Conservation (phyloP, 139 green algal genomes). For the Trebouxia sp. region DNA sequence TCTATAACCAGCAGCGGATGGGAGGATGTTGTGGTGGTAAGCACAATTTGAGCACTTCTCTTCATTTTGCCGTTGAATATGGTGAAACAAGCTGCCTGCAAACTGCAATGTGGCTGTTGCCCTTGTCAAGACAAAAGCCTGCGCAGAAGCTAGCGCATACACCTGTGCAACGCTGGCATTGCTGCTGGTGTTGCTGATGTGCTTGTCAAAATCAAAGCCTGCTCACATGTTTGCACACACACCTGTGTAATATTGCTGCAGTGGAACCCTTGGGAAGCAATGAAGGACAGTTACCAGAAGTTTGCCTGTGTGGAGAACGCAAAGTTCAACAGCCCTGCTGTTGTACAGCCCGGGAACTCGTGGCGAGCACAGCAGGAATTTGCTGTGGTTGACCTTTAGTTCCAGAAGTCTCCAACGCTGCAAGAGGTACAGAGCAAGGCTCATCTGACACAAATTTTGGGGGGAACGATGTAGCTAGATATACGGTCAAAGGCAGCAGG, state of each 20-base stretch:
- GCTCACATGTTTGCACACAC: not conserved
- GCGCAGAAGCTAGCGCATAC: too few relatives aligned
- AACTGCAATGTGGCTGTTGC: too few relatives aligned
- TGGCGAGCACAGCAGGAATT: slow-evolving; percentile 58
- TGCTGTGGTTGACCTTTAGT: slow-evolving; percentile 29
- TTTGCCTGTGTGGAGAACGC: slow-evolving; percentile 91
- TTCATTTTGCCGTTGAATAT: too few relatives aligned
- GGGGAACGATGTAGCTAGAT: too few relatives aligned
- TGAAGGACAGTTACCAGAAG: slow-evolving; percentile 76
- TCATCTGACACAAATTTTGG: not conserved
- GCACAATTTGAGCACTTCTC: not conserved
- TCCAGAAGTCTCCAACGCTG: not conserved
- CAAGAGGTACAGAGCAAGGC: not conserved
- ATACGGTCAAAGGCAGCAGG: too few relatives aligned
- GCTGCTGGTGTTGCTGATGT: too few relatives aligned
- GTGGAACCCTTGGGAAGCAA: slow-evolving; percentile 65
- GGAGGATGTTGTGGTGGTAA: slow-evolving; percentile 53
- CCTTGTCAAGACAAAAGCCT: too few relatives aligned
- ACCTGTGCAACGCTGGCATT: too few relatives aligned
- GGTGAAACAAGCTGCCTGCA: too few relatives aligned
- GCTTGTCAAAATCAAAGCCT: not conserved
- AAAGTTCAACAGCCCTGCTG: slow-evolving; percentile 56
- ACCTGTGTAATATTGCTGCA: not conserved
- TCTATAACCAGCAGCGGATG: slow-evolving; percentile 47
- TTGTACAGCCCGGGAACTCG: slow-evolving; percentile 57